These are phyloP conservation scores for Aspergillus funiculosus DNA, from an alignment of 495 filamentous ascomycete species.

Conservation along the genomic window DNA sequence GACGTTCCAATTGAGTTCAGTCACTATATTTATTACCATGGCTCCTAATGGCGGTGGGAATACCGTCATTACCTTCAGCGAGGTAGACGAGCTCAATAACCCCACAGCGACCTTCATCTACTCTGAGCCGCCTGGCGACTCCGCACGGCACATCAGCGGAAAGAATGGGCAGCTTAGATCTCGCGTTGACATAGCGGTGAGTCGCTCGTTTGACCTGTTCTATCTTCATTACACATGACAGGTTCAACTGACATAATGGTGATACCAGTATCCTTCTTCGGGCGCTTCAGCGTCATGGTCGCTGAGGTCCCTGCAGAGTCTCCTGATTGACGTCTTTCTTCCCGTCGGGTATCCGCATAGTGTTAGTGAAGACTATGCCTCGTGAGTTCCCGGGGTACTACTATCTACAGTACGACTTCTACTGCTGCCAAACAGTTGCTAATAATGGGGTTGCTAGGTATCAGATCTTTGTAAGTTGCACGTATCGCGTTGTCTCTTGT, in stretches of 20 bases:
- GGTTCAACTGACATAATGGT: constrained; percentile 5
- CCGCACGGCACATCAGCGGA: neutral
- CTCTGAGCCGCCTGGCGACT: constrained; percentile 18
- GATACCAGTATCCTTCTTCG: constrained; percentile 14
- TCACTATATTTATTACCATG: constrained; percentile 15
- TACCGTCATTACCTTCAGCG: constrained; percentile 27
- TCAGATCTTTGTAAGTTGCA: constrained; percentile 53
- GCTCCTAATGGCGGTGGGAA: constrained; percentile 4
- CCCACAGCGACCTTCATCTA: constrained; percentile 36
- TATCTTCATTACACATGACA: neutral
- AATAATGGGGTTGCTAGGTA: constrained; percentile 45
- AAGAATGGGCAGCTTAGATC: constrained; percentile 6
- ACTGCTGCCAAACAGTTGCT: constrained; percentile 11
- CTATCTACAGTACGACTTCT: neutral
- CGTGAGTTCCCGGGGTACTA: constrained; percentile 49
- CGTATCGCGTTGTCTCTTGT: neutral
- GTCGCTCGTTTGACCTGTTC: constrained; percentile 8
- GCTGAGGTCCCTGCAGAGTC: constrained; percentile 23
- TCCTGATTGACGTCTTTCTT: constrained; percentile 60
- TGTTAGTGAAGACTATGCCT: constrained; percentile 82
- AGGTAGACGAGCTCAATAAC: constrained; percentile 37
- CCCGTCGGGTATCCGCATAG: constrained; percentile 88
- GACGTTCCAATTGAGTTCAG: no score
- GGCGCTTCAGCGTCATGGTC: constrained; percentile 28
- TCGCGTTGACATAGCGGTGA: constrained; percentile 36